These are phyloP conservation scores for Fusarium sp. DNA, from an alignment of 2,329 filamentous ascomycete genomes.

Conservation along the genomic window DNA sequence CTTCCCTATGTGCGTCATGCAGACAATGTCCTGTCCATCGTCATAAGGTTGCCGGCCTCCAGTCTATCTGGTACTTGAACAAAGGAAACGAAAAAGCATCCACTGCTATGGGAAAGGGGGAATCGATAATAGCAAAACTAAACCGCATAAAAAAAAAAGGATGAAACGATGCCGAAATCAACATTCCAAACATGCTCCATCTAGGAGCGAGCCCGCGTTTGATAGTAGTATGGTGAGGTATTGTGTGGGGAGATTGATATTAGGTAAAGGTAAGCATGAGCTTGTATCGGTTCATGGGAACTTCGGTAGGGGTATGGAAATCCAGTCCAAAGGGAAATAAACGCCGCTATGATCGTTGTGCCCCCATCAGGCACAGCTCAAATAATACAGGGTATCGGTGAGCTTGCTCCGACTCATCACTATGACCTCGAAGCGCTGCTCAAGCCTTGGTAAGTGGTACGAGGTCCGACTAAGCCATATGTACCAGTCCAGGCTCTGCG, in stretches of 20 bases:
- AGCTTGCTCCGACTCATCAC: slow-evolving; percentile 26
- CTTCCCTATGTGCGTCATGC: slow-evolving; percentile 47
- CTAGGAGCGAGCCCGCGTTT: slow-evolving; percentile 46
- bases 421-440: slow-evolving; percentile 15
- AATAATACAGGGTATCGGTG: slow-evolving; percentile 47
- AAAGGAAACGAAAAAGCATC: slow-evolving; percentile 44
- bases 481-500: slow-evolving; percentile 73
- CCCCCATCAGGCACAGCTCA: slow-evolving; percentile 31
- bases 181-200: slow-evolving; percentile 47
- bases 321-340: slow-evolving; percentile 41
- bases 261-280: slow-evolving; percentile 43
- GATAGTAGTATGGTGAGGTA: slow-evolving; percentile 4
- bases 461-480: slow-evolving; percentile 56
- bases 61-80: slow-evolving; percentile 51
- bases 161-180: slow-evolving; percentile 31
- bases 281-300: slow-evolving; percentile 37
- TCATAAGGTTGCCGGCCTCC: slow-evolving; percentile 49
- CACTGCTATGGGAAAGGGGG: slow-evolving; percentile 39
- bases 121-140: slow-evolving; percentile 42
- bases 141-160: slow-evolving; percentile 18
- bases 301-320: slow-evolving; percentile 25
- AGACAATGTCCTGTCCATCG: slow-evolving; percentile 47
- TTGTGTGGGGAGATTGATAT: slow-evolving; percentile 33
- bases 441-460: slow-evolving; percentile 29
- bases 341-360: slow-evolving; percentile 36